Evolutionary conservation across 2,329 filamentous ascomycete species (phyloP), one percentile per base, ranked within the genome.

Genomic region (Sporothrix brunneoviolacea): DNA sequence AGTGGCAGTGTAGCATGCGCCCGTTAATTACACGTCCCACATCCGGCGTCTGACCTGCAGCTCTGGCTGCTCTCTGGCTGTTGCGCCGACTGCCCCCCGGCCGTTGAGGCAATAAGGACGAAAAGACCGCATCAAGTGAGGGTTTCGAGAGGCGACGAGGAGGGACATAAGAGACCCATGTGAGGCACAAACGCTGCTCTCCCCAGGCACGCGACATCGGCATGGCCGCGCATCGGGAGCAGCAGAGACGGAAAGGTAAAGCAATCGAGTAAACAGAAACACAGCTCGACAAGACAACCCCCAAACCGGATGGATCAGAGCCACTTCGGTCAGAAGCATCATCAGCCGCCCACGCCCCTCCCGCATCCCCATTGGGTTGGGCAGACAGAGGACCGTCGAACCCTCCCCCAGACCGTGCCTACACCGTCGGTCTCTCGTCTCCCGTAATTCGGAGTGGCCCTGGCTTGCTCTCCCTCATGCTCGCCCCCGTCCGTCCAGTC

Each of bases 51-150:
- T 33, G 27, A 18, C 28, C 37, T 47, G 35, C 33, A 47, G 24
- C 35, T 30, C 44, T 18, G 44, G 15, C 15, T 48, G 45, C 36
- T 21, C n/a, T 36, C 21, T 33, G 45, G 19, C 28, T 18, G 15
- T 18, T 39, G 43, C 35, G 19, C n/a, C 33, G 13, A 15, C 33
- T 15, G n/a, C n/a, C 21, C 43, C 43, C 33, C 24, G n/a, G 19
- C 15, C 3, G 33, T 21, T 48, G 45, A 48, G 45, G 45, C 45
- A 48, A 48, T 40, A 48, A 18, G 8, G n/a, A 33, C 10, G 15
- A 48, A 48, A 47, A 48, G 38, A 48, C 18, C 36, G 37, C 45
- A 33, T 48, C 45, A 40, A 48, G 46, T 48, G 45, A 48, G 45
- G 3, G 15, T 40, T 40, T 33, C 12, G 13, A 32, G 24, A 2